These are phyloP conservation scores for Coleophoma crateriformis DNA, from an alignment of 2,329 filamentous ascomycete genomes.

Conservation along the genomic window DNA sequence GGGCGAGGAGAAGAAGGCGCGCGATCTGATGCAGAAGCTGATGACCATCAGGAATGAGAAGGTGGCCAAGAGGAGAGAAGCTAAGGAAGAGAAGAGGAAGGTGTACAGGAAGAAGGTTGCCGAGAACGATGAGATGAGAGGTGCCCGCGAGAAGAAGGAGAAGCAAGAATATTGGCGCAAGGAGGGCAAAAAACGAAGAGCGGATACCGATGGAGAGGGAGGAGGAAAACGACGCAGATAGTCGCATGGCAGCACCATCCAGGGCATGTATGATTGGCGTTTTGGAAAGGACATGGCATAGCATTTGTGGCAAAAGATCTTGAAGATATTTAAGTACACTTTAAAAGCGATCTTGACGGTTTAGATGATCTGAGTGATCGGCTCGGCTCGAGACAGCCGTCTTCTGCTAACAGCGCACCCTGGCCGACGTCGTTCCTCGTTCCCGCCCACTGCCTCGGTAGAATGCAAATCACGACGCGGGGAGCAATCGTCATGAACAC, in stretches of 20 bases:
- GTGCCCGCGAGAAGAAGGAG: slow-evolving; percentile 82
- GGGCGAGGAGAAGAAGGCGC: slow-evolving; percentile 82
- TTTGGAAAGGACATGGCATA: slow-evolving; percentile 21
- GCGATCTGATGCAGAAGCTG: slow-evolving; percentile 88
- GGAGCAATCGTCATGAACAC: too few relatives aligned
- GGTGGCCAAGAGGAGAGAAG: slow-evolving; percentile 71
- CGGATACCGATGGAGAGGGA: slow-evolving; percentile 42
- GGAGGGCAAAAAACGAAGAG: slow-evolving; percentile 77
- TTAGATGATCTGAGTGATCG: too few relatives aligned
- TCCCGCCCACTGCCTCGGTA: too few relatives aligned
- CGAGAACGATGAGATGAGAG: slow-evolving; percentile 78
- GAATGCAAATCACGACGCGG: too few relatives aligned
- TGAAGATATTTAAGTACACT: too few relatives aligned
- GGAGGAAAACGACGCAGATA: slow-evolving; percentile 23
- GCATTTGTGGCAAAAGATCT: background rate
- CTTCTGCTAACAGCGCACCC: too few relatives aligned
- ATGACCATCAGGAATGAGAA: slow-evolving; percentile 88
- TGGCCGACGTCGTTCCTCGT: too few relatives aligned
- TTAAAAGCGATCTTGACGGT: too few relatives aligned
- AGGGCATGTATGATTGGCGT: too few relatives aligned
- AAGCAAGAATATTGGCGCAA: slow-evolving; percentile 87
- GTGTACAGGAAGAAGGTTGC: slow-evolving; percentile 79
- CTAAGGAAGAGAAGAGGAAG: slow-evolving; percentile 82
- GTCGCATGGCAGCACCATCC: too few relatives aligned
- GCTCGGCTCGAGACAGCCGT: too few relatives aligned